phyloP scores from a whole-genome alignment of 441 rosid species.

The Syzygium malaccense region DNA sequence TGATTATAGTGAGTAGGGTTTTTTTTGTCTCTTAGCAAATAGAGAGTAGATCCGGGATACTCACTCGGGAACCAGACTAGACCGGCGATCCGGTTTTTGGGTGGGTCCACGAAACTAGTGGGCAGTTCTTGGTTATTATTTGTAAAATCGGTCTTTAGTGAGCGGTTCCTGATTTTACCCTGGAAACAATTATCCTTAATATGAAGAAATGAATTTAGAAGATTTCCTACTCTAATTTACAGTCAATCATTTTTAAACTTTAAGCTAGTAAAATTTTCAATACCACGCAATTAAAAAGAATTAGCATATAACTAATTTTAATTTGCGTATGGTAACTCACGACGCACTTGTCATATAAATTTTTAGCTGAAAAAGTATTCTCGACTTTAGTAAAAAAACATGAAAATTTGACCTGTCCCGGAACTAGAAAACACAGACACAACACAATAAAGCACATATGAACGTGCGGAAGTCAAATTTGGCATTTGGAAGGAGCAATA shows the following conservation, averaged over 20 bases:
- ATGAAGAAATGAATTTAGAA: not conserved
- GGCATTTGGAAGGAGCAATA: not conserved
- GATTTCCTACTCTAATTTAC: not conserved
- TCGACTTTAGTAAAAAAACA: not conserved
- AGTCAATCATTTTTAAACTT: not conserved
- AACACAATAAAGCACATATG: not conserved
- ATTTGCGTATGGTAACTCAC: not conserved
- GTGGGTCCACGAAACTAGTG: not conserved
- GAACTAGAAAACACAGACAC: not conserved
- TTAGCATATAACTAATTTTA: not conserved
- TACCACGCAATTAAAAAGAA: not conserved
- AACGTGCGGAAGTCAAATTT: not conserved
- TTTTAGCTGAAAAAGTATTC: not conserved
- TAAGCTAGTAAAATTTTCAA: not conserved
- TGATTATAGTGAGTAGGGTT: not conserved
- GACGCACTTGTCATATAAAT: not conserved
- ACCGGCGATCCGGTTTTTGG: fast-evolving
- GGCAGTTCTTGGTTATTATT: too few species aligned
- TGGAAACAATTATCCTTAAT: too few species aligned
- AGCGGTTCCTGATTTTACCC: not conserved
- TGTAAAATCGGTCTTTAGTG: too few species aligned
- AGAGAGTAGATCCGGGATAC: not conserved
- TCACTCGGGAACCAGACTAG: too few species aligned
- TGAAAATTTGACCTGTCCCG: not conserved
- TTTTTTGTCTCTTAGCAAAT: not conserved